A percentile compares a stretch with the other conserved stretches of the same genome.
These are phyloP conservation scores for Avena atlantica DNA, from an alignment of 176 grass and related monocot genomes.

Conservation along the genomic window DNA sequence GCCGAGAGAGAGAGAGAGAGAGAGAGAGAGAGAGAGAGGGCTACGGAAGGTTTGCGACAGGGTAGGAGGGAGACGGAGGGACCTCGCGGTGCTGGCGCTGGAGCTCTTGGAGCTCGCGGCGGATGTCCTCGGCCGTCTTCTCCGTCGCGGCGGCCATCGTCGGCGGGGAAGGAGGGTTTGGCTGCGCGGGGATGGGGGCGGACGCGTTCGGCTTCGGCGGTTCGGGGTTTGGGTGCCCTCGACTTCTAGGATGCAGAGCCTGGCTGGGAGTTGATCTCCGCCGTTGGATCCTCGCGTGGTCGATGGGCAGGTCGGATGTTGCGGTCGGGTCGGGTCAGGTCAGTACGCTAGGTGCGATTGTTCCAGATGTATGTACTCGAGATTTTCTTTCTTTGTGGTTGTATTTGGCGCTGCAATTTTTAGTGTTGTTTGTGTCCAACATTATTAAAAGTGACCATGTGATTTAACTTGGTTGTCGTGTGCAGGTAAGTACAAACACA, in stretches of 20 bases:
- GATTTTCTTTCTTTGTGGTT: too few species aligned
- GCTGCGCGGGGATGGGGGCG: conserved; percentile 23
- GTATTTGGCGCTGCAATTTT: too few species aligned
- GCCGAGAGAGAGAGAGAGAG: neutral
- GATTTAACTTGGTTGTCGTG: neutral
- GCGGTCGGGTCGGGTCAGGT: neutral
- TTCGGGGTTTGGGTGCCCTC: conserved; percentile 48
- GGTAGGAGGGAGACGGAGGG: neutral
- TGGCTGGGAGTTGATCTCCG: neutral
- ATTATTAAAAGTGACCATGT: neutral
- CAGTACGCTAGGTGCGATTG: neutral
- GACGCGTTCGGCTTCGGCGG: conserved; percentile 6
- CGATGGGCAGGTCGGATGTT: too few species aligned
- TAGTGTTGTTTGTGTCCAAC: neutral
- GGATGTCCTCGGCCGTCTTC: conserved; percentile 92
- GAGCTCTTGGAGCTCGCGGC: conserved; percentile 94
- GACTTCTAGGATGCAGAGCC: neutral
- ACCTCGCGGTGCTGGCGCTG: conserved; percentile 98
- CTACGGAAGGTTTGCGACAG: neutral
- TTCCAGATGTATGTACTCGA: too few species aligned
- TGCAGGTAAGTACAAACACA: neutral
- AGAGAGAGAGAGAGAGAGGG: neutral
- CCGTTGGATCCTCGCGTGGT: conserved; percentile 46
- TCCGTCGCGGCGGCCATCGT: conserved; percentile 63
- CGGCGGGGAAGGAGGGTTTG: conserved; percentile 29